These are phyloP conservation scores for Fusarium pseudoanthophilum DNA, from an alignment of 2,329 filamentous ascomycete species.

Conservation along the genomic window DNA sequence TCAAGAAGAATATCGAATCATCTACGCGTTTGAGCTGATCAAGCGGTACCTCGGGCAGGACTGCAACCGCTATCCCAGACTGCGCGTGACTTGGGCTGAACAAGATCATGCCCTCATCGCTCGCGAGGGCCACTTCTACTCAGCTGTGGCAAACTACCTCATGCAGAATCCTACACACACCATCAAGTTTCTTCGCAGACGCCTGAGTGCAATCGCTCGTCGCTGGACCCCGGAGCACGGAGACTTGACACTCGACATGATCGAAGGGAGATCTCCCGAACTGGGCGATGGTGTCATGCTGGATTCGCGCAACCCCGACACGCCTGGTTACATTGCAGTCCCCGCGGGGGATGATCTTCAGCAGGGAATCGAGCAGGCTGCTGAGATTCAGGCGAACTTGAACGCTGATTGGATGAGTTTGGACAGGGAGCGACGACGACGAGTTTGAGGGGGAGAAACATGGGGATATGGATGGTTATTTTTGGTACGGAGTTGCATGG, in stretches of 20 bases:
- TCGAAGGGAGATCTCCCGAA: fast-evolving
- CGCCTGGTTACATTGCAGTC: background rate
- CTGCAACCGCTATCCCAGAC: fast-evolving
- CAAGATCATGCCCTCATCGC: background rate
- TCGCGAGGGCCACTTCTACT: background rate
- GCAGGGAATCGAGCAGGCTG: too few species aligned
- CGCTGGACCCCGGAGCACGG: background rate
- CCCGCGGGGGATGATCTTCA: too few species aligned
- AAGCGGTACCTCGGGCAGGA: fast-evolving
- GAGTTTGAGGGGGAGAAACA: too few species aligned
- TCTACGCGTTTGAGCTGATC: fast-evolving
- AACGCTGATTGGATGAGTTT: too few species aligned
- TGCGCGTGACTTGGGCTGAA: background rate
- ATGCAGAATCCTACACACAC: too few species aligned
- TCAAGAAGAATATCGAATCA: background rate
- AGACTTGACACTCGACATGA: fast-evolving
- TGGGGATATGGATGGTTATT: too few species aligned
- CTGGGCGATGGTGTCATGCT: fast-evolving
- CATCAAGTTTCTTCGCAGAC: too few species aligned
- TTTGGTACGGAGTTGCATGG: too few species aligned
- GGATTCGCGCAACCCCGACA: fast-evolving
- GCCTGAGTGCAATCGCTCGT: background rate
- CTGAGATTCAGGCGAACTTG: background rate
- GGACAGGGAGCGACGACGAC: too few species aligned
- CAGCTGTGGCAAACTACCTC: fast-evolving